These are phyloP conservation scores for Vitellaria paradoxa DNA, from an alignment of 179 eudicot genomes.

Conservation along the genomic window DNA sequence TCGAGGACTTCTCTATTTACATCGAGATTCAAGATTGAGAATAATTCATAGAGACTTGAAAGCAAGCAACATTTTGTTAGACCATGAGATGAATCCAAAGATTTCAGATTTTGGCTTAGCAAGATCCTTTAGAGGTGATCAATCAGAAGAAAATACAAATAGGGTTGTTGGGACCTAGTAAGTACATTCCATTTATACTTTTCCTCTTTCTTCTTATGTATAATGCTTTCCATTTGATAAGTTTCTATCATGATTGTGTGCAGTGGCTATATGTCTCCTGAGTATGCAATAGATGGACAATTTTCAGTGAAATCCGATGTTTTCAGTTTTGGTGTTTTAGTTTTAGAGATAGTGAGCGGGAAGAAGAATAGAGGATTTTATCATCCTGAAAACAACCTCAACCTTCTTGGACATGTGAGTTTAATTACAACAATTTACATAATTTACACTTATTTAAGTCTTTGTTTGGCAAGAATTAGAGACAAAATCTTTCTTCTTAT, in stretches of 20 bases:
- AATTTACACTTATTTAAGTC: no score
- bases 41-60: slow-evolving; percentile 32
- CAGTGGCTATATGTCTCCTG: slow-evolving; percentile 59
- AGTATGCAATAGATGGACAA: slow-evolving; percentile 45
- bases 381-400: slow-evolving; percentile 28
- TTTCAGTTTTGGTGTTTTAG: slow-evolving; percentile 46
- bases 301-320: slow-evolving; percentile 55
- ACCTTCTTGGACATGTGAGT: slow-evolving; percentile 30
- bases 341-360: slow-evolving; percentile 40
- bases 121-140: slow-evolving; percentile 22
- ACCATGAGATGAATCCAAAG: slow-evolving; percentile 24
- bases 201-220: background rate
- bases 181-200: background rate
- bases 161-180: slow-evolving; percentile 31
- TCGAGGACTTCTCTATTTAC: slow-evolving; percentile 33
- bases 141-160: slow-evolving; percentile 23
- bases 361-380: slow-evolving; percentile 21
- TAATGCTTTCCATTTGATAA: no score
- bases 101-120: slow-evolving; percentile 33
- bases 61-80: slow-evolving; percentile 26
- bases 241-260: no score
- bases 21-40: slow-evolving; percentile 28
- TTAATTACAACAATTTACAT: background rate
- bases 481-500: no score
- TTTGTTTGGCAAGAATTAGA: no score